phyloP scores from a whole-genome alignment of 495 filamentous ascomycete species.

The Usnea hakonensis region DNA sequence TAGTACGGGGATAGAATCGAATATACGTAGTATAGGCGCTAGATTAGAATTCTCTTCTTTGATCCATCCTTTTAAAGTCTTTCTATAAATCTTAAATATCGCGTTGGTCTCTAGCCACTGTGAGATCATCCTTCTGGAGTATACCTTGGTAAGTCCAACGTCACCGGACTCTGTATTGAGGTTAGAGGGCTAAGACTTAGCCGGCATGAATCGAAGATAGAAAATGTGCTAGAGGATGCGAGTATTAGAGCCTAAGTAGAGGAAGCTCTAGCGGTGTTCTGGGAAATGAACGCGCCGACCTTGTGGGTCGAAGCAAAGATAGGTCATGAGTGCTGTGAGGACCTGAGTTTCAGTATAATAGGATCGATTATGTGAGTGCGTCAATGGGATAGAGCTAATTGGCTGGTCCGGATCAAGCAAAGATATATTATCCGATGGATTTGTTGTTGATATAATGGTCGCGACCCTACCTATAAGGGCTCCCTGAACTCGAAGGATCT shows the following conservation, averaged over 20 bases:
- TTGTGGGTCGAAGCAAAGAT: background rate
- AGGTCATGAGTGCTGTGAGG: slow-evolving; percentile 1
- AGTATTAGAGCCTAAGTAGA: background rate
- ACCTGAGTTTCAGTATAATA: background rate
- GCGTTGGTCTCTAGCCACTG: slow-evolving; percentile 8
- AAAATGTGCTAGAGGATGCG: too few relatives aligned
- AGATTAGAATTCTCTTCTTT: slow-evolving; percentile 60
- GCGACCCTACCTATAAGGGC: background rate
- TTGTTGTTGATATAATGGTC: slow-evolving; percentile 5
- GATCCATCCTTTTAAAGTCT: slow-evolving; percentile 59
- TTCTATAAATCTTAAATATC: slow-evolving; percentile 39
- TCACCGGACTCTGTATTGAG: background rate
- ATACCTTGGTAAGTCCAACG: background rate
- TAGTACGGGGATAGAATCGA: background rate
- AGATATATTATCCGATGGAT: background rate
- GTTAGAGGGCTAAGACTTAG: too few relatives aligned
- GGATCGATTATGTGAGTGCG: background rate
- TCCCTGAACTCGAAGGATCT: slow-evolving; percentile 3
- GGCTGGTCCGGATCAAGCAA: background rate
- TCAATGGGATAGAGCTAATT: background rate
- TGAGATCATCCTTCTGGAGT: background rate
- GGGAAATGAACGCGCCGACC: background rate
- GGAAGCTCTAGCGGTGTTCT: background rate
- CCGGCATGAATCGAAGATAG: too few relatives aligned
- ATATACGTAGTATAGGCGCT: background rate